Conservation (phyloP, 2,329 filamentous ascomycete genomes). For the Aplosporella prunicola region DNA sequence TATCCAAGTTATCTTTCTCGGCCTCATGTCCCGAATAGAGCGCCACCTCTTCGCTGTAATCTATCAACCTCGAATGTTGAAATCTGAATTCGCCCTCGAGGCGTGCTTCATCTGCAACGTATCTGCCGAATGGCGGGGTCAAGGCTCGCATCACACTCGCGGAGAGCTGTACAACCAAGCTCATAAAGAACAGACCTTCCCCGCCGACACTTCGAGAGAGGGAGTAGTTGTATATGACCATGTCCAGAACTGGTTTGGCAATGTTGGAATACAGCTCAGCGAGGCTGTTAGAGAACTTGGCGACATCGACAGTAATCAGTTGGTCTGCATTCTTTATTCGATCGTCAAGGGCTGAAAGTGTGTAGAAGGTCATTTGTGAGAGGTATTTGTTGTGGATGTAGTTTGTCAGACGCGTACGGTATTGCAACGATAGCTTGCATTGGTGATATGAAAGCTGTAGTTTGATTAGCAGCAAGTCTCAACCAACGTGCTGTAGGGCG, state of each 20-base stretch:
- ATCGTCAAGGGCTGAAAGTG: conserved; percentile 87
- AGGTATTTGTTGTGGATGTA: conserved; percentile 93
- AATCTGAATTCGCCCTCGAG: conserved; percentile 95
- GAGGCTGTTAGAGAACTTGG: conserved; percentile 89
- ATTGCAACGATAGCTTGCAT: conserved; percentile 85
- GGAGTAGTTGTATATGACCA: conserved; percentile 94
- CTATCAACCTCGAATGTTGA: conserved; percentile 87
- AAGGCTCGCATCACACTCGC: conserved; percentile 88
- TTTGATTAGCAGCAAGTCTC: conserved; percentile 16
- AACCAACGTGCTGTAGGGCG: conserved; percentile 24
- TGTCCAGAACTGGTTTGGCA: conserved; percentile 87
- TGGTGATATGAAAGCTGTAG: conserved; percentile 85
- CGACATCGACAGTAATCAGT: conserved; percentile 91
- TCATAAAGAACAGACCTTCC: conserved; percentile 93
- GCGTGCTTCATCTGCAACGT: conserved; percentile 89
- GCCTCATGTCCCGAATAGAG: conserved; percentile 85
- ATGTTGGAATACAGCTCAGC: conserved; percentile 94
- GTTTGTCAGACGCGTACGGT: conserved; percentile 86
- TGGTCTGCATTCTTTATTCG: conserved; percentile 98
- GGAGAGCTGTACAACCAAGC: conserved; percentile 82
- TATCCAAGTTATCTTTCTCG: conserved; percentile 93
- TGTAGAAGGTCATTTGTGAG: conserved; percentile 96
- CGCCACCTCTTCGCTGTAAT: conserved; percentile 91
- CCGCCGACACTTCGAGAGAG: conserved; percentile 91
- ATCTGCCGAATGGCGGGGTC: conserved; percentile 94